Evolutionary conservation across 257 asterid species (phyloP).

Genomic region (Penstemon barbatus): DNA sequence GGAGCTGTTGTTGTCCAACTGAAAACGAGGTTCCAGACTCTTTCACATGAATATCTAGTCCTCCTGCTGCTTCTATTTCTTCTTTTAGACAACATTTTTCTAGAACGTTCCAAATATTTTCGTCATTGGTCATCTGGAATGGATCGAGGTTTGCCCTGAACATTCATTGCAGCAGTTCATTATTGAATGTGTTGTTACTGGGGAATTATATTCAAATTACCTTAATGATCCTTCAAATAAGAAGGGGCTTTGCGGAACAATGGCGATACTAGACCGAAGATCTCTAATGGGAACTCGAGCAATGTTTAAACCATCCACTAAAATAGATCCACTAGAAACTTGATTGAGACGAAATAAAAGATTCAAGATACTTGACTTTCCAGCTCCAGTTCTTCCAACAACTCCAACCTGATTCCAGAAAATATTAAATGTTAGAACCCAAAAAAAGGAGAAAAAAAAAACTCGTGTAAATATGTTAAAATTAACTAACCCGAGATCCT

Average conservation of each 20-base stretch:
- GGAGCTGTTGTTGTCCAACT: constrained; percentile 96
- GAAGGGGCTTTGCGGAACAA: constrained; percentile 92
- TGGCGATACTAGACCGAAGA: constrained; percentile 75
- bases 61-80: constrained; percentile 83
- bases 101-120: constrained; percentile 62
- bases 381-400: constrained; percentile 98
- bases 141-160: constrained; percentile 87
- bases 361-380: constrained; percentile 89
- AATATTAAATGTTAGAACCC: background rate
- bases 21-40: constrained; percentile 84
- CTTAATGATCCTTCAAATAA: constrained; percentile 91
- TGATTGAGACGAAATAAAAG: constrained; percentile 81
- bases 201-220: constrained; percentile 34
- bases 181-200: no score
- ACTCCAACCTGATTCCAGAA: constrained; percentile 66
- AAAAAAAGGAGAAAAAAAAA: background rate
- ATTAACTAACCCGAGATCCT: constrained; percentile 68
- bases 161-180: background rate
- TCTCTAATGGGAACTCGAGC: constrained; percentile 57
- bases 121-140: constrained; percentile 46
- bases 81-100: constrained; percentile 82
- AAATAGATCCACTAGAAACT: constrained; percentile 54
- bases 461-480: background rate
- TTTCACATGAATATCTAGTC: constrained; percentile 67
- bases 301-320: constrained; percentile 64